Conservation (phyloP, 2,329 filamentous ascomycete genomes). For the Fusarium sp. region DNA sequence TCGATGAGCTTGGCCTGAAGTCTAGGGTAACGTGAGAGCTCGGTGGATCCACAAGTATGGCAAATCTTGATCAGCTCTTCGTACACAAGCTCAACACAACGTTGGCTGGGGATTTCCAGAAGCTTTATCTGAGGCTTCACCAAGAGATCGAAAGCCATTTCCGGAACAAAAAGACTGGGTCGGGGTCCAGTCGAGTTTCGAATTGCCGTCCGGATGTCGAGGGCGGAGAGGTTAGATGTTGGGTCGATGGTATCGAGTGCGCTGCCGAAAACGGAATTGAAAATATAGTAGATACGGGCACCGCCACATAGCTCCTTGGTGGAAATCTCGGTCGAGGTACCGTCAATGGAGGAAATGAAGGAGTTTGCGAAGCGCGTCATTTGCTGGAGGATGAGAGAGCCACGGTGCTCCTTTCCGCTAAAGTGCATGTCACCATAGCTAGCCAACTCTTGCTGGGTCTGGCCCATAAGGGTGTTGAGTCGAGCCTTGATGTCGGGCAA, state of each 20-base stretch:
- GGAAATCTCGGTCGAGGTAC: slow-evolving; percentile 97
- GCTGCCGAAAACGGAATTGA: slow-evolving; percentile 98
- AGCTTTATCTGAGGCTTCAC: slow-evolving; percentile 99
- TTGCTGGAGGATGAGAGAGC: slow-evolving; percentile 92
- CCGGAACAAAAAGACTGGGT: slow-evolving; percentile 95
- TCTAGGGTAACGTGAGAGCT: slow-evolving; percentile 90
- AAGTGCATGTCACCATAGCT: slow-evolving; percentile 99
- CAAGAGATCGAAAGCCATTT: slow-evolving; percentile 95
- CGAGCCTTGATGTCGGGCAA: slow-evolving; percentile 98
- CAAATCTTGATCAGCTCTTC: slow-evolving; percentile 99
- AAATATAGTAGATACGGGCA: slow-evolving; percentile 97
- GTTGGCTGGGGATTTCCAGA: slow-evolving; percentile 91
- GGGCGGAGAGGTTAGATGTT: slow-evolving; percentile 91
- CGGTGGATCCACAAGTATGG: slow-evolving; percentile 96
- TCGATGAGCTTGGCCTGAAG: slow-evolving; percentile 98
- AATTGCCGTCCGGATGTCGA: slow-evolving; percentile 96
- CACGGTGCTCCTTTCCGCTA: slow-evolving; percentile 95
- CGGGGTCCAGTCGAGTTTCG: slow-evolving; percentile 97
- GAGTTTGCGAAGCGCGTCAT: slow-evolving; percentile 99
- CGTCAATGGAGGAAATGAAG: slow-evolving; percentile 98
- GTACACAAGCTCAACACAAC: slow-evolving; percentile 97
- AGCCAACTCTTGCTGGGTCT: slow-evolving; percentile 97
- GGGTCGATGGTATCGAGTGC: slow-evolving; percentile 96
- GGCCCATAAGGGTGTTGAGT: slow-evolving; percentile 98
- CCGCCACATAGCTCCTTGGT: slow-evolving; percentile 97